phyloP scores from a whole-genome alignment of 768 basidiomycete genomes.

The Auriscalpium orientale region DNA sequence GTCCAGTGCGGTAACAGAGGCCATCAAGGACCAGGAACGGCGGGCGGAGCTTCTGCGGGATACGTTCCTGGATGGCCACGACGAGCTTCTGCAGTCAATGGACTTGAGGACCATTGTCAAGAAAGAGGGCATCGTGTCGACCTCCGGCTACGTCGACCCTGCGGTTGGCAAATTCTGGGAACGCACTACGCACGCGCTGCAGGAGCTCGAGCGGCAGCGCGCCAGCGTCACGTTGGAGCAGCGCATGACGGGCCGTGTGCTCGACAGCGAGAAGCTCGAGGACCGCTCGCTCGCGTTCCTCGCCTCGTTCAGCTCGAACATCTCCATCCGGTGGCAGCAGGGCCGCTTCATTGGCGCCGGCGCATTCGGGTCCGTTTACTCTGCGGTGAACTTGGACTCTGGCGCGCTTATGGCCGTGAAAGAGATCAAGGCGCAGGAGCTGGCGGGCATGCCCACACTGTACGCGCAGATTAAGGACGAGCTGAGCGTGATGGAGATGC shows the following conservation, averaged over 20 bases:
- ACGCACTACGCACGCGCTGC: conserved; percentile 48
- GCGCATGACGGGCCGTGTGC: conserved; percentile 79
- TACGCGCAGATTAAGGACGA: conserved; percentile 95
- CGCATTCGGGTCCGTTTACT: conserved; percentile 98
- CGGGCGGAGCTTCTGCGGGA: conserved; percentile 52
- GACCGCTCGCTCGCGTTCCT: conserved; percentile 91
- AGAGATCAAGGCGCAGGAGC: conserved; percentile 62
- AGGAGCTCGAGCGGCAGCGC: conserved; percentile 59
- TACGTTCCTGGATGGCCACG: conserved; percentile 38
- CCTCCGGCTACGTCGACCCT: conserved; percentile 42
- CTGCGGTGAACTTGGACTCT: conserved; percentile 92
- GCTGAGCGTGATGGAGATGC: conserved; percentile 95
- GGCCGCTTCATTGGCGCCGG: conserved; percentile 98
- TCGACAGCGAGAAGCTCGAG: conserved; percentile 89
- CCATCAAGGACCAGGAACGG: conserved; percentile 82
- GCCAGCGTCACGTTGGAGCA: conserved; percentile 57
- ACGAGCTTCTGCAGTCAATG: conserved; percentile 37
- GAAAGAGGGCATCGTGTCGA: conserved; percentile 20
- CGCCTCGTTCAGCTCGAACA: conserved; percentile 91
- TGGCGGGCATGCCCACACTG: conserved; percentile 79
- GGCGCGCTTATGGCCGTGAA: conserved; percentile 98
- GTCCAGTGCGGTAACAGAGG: conserved; percentile 66
- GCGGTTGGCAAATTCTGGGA: conserved; percentile 74
- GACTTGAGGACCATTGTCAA: conserved; percentile 29
- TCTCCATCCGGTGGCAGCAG: conserved; percentile 97